These are phyloP conservation scores for Viridothelium virens DNA, from an alignment of 495 filamentous ascomycete species.

Conservation along the genomic window DNA sequence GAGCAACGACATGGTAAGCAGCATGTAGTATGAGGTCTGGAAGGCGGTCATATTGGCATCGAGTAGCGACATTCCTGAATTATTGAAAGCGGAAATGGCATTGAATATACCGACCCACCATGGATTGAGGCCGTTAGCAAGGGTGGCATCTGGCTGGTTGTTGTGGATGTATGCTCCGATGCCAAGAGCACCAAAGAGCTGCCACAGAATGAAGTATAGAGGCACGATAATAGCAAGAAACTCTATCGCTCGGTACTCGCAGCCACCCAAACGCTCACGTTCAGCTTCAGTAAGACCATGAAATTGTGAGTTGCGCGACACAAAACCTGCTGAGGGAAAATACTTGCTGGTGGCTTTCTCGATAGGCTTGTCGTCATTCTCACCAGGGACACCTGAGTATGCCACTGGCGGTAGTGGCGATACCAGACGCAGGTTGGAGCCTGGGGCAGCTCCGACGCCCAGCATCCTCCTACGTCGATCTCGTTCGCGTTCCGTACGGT, in stretches of 20 bases:
- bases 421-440: slow-evolving; percentile 20
- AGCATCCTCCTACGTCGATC: slow-evolving; percentile 40
- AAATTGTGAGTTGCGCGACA: slow-evolving; percentile 68
- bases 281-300: slow-evolving; percentile 59
- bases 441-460: slow-evolving; percentile 47
- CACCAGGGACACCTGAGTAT: neutral
- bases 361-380: neutral
- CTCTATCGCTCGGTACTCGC: slow-evolving; percentile 71
- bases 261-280: slow-evolving; percentile 65
- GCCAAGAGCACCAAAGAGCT: slow-evolving; percentile 61
- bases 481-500: slow-evolving; percentile 20
- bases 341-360: slow-evolving; percentile 13
- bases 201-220: slow-evolving; percentile 64
- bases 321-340: slow-evolving; percentile 31
- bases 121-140: slow-evolving; percentile 61
- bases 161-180: slow-evolving; percentile 63
- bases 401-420: slow-evolving; percentile 7
- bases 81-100: slow-evolving; percentile 73
- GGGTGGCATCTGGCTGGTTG: slow-evolving; percentile 49
- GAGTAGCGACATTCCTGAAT: slow-evolving; percentile 76
- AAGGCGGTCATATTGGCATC: slow-evolving; percentile 73
- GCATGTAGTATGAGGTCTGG: slow-evolving; percentile 56
- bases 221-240: slow-evolving; percentile 64
- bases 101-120: slow-evolving; percentile 68
- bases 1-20: slow-evolving; percentile 66